A percentile compares a stretch with the other conserved stretches of the same genome.
phyloP scores from a whole-genome alignment of 495 filamentous ascomycete species.

The Xylaria nigripes region DNA sequence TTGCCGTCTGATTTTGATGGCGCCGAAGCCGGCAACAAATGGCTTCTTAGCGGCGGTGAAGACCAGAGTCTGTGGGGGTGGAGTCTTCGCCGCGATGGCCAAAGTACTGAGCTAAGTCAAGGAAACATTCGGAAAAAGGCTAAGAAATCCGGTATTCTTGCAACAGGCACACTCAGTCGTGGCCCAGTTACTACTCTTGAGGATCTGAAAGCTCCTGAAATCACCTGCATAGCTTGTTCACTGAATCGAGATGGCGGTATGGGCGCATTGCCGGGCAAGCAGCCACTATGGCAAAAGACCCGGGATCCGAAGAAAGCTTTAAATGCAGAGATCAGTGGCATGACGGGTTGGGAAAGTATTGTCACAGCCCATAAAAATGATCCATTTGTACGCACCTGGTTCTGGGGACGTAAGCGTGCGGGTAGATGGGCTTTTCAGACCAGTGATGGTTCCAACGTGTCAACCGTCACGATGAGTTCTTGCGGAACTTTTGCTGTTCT shows the following conservation, averaged over 20 bases:
- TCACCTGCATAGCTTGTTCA: constrained; percentile 82
- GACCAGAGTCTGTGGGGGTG: constrained; percentile 92
- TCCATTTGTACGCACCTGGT: constrained; percentile 84
- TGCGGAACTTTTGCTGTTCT: constrained; percentile 94
- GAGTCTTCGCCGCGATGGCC: constrained; percentile 88
- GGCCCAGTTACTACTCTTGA: constrained; percentile 55
- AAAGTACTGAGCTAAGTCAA: constrained; percentile 89
- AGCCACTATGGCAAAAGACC: constrained; percentile 68
- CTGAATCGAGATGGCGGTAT: constrained; percentile 91
- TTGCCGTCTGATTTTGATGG: constrained; percentile 80
- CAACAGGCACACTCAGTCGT: constrained; percentile 33
- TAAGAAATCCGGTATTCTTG: constrained; percentile 68
- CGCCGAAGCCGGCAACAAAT: constrained; percentile 81
- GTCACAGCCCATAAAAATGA: constrained; percentile 89
- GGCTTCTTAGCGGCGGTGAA: constrained; percentile 80
- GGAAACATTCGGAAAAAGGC: constrained; percentile 74
- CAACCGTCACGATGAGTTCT: constrained; percentile 75
- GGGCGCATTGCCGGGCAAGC: constrained; percentile 61
- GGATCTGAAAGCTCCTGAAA: constrained; percentile 77
- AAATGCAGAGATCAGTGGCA: constrained; percentile 52
- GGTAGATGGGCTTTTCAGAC: constrained; percentile 91
- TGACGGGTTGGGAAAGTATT: constrained; percentile 93
- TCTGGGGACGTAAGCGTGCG: constrained; percentile 88
- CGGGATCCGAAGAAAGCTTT: constrained; percentile 46
- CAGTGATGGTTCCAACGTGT: constrained; percentile 73